Percentiles rank a stretch among this genome's conserved stretches.
Evolutionary conservation across 805 yeast genomes (phyloP).

Genomic region (Metschnikowia baotianmanensis): DNA sequence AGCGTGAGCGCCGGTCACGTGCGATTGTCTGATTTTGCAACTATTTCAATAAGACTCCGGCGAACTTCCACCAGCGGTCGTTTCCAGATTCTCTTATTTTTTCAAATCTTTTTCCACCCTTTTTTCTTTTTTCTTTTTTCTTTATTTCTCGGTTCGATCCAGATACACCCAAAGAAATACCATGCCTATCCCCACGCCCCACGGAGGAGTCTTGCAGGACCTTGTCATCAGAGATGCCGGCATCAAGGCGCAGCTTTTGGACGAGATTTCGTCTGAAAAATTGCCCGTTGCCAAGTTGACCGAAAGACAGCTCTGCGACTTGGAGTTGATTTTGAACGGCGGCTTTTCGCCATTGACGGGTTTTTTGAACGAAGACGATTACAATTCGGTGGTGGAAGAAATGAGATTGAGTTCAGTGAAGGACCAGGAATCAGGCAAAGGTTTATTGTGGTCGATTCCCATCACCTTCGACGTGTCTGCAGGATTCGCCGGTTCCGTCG

Average conservation of each 20-base stretch:
- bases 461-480: constrained; percentile 78
- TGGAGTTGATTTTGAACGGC: constrained; percentile 88
- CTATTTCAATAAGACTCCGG: not conserved
- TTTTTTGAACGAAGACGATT: constrained; percentile 64
- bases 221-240: constrained; percentile 76
- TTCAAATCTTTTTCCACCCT: not conserved
- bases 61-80: too few species aligned
- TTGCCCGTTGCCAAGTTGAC: constrained; percentile 57
- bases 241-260: constrained; percentile 51
- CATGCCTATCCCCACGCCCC: constrained; percentile 72
- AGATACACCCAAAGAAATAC: not conserved
- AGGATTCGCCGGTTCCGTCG: constrained; percentile 43
- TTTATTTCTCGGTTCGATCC: not conserved
- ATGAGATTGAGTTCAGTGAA: constrained; percentile 60
- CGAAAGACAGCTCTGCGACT: constrained; percentile 88
- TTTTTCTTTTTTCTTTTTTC: not conserved
- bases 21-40: constrained; percentile 21
- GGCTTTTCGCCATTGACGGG: constrained; percentile 87
- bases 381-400: constrained; percentile 62
- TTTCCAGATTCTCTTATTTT: not conserved
- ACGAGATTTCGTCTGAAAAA: constrained; percentile 48
- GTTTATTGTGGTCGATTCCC: constrained; percentile 88
- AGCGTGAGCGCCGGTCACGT: constrained; percentile 17
- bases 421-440: constrained; percentile 40
- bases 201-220: constrained; percentile 90